Base-by-base conservation (phyloP, 1,139 yeast genomes). In the Hemisphaericaspora xylofermentans region DNA sequence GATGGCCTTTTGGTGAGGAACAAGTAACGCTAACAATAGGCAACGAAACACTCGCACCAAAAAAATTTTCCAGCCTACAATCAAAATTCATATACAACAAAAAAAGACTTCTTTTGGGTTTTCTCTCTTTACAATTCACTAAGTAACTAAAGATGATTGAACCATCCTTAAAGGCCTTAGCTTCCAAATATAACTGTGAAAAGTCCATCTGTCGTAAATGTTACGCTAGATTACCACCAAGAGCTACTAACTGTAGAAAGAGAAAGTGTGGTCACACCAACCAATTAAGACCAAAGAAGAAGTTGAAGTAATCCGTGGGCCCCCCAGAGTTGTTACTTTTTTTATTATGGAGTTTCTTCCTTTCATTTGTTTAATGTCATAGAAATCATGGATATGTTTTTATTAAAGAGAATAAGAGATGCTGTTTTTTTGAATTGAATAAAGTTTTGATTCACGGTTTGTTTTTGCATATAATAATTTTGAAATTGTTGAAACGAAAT, bases 161-260 rank as follows among this genome's bases (percentile, higher is more conserved):
- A 84, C 98, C 98, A 79, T 91, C 98, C 66, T 85, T 93, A 69
- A 93, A 91, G 82, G 96, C 94, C 65, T 85, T 93, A 70, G 98
- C 98, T 74, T 88, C 97, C 71, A 93, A 93, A 81, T 93, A 87
- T 89, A 93, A 93, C 95, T 93, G 98, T 84, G 98, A 93, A 62
- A 93, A 93, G 81, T 76, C 96, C 61, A 93, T 93, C 73, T 93
- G 98, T 84, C 95, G 98, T 80, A 88, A 89, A 76, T 93, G 98
- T 83, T 93, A 93, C 85, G 98, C 98, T 66, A 94, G 98, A 84
- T 89, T 93, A 71, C 98, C 98, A 70, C 96, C 98, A 76, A 93
- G 98, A 86, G 98, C 98, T 65, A 93, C 98, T 78, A 93, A 93
- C 96, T 93, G 98, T 85, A 89, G 98, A 84, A 93, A 93, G 98